Percentiles rank a stretch among this genome's conserved stretches.
These are phyloP conservation scores for Halteria grandinella DNA, from an alignment of 73 alveolate genomes.

Conservation along the genomic window DNA sequence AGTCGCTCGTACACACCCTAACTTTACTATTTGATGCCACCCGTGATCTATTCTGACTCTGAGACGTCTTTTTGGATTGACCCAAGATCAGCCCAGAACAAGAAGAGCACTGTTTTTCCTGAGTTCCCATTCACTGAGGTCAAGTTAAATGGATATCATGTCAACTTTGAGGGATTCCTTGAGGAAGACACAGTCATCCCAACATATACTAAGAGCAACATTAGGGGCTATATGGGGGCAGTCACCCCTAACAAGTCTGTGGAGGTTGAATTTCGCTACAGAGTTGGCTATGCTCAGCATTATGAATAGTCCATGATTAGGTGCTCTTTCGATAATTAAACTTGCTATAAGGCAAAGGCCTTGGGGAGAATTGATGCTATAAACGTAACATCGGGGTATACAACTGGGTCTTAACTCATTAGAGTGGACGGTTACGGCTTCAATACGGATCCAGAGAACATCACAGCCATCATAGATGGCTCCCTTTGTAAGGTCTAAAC, in stretches of 20 bases:
- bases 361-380: slow-evolving; percentile 1
- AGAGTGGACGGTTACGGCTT: slow-evolving; percentile 25
- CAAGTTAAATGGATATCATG: not conserved
- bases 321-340: not conserved
- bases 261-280: not conserved
- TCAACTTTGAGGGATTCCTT: slow-evolving; percentile 23
- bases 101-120: too few species aligned
- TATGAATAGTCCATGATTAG: not conserved
- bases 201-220: not conserved
- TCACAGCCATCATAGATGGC: slow-evolving; percentile 29
- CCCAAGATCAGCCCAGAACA: slow-evolving; percentile 23
- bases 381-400: slow-evolving; percentile 1
- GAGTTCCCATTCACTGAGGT: slow-evolving; percentile 17
- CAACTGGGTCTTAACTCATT: slow-evolving; percentile 5
- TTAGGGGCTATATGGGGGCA: not conserved
- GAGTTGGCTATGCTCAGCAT: slow-evolving; percentile 7
- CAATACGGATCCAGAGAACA: not conserved
- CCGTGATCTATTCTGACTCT: slow-evolving; percentile 30
- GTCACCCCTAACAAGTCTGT: not conserved
- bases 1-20: slow-evolving; percentile 32
- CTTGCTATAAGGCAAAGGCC: slow-evolving; percentile 19
- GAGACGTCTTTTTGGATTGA: slow-evolving; percentile 11
- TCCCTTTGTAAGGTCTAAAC: slow-evolving; percentile 16
- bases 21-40: slow-evolving; percentile 16
- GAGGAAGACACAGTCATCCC: not conserved